These are phyloP conservation scores for Ambrosiella cleistominuta DNA, from an alignment of 2,329 filamentous ascomycete species.

Conservation along the genomic window DNA sequence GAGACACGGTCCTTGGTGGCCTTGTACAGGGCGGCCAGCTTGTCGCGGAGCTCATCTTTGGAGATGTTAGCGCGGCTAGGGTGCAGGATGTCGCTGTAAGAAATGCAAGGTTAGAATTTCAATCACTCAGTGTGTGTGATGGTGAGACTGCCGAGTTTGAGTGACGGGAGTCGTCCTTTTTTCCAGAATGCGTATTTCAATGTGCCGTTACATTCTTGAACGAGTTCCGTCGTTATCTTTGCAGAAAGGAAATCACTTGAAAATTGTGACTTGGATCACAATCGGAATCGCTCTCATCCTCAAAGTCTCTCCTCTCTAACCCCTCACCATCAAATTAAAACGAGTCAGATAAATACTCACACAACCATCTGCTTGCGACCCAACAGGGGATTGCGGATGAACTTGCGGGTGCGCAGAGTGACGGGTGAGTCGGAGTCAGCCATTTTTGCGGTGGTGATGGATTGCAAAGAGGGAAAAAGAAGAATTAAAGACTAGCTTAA, in stretches of 20 bases:
- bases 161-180: not conserved
- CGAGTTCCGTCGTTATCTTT: too few relatives aligned
- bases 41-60: slow-evolving; percentile 94
- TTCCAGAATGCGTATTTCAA: too few relatives aligned
- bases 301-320: too few relatives aligned
- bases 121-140: not conserved
- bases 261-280: too few relatives aligned
- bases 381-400: slow-evolving; percentile 99
- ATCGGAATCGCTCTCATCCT: too few relatives aligned
- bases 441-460: slow-evolving; percentile 49
- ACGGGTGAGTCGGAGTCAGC: slow-evolving; percentile 64
- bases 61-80: slow-evolving; percentile 95
- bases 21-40: slow-evolving; percentile 95
- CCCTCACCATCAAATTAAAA: too few relatives aligned
- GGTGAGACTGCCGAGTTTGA: not conserved
- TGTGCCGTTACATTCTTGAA: too few relatives aligned
- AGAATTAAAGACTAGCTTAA: not conserved
- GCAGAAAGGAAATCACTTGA: too few relatives aligned
- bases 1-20: slow-evolving; percentile 92
- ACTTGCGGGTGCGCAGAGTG: slow-evolving; percentile 96
- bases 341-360: slow-evolving; percentile 42
- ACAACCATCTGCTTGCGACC: slow-evolving; percentile 99
- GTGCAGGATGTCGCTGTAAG: slow-evolving; percentile 89
- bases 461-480: slow-evolving; percentile 6
- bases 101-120: slow-evolving; percentile 15